A percentile compares a stretch with the other conserved stretches of the same genome.
Evolutionary conservation across 257 asterid genomes (phyloP).

Genomic region (Lithospermum erythrorhizon): DNA sequence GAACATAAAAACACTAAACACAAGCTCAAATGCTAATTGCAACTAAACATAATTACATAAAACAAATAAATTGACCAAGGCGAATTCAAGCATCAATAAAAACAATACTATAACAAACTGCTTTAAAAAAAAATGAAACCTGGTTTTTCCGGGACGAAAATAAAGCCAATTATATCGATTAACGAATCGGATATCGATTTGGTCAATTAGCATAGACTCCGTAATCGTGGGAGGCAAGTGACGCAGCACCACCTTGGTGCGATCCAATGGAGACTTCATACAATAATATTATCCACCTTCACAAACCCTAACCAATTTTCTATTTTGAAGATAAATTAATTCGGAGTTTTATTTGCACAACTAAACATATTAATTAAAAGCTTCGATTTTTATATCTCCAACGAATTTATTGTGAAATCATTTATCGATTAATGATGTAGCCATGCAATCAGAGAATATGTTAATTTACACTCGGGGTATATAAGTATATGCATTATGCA

Average conservation of each 20-base stretch:
- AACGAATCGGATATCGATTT: conserved; percentile 68
- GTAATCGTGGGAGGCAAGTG: conserved; percentile 98
- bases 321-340: neutral
- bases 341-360: neutral
- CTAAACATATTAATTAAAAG: conserved; percentile 15
- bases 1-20: neutral
- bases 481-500: no score
- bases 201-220: conserved; percentile 72
- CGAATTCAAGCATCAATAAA: neutral
- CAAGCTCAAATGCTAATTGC: no score
- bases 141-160: conserved; percentile 63
- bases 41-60: neutral
- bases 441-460: conserved; percentile 34
- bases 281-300: conserved; percentile 8
- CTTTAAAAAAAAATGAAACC: conserved; percentile 38
- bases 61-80: neutral
- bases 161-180: conserved; percentile 74
- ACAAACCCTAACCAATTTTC: conserved; percentile 47
- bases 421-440: no score
- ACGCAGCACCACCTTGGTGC: conserved; percentile 96
- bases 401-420: no score
- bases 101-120: neutral
- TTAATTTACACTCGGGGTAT: no score
- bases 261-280: conserved; percentile 96
- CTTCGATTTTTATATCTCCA: conserved; percentile 39